Conservation (phyloP, 371 early-diverging fungal genomes). For the Lichtheimia ramosa region DNA sequence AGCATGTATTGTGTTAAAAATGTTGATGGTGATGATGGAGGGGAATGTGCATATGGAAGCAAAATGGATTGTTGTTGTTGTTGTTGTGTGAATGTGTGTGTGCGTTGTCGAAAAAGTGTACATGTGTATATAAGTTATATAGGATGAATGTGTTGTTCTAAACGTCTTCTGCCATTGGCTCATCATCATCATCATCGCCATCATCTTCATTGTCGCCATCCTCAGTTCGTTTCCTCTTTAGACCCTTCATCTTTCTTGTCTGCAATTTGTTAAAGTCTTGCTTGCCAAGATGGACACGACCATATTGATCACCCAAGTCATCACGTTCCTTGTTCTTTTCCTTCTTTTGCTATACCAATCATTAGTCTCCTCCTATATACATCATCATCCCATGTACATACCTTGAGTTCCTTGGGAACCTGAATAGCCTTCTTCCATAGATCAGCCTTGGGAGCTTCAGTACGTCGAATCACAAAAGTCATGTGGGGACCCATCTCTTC, state of each 20-base stretch:
- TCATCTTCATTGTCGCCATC: constrained; percentile 51
- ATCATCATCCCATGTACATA: constrained; percentile 16
- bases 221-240: constrained; percentile 68
- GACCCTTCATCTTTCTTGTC: constrained; percentile 97
- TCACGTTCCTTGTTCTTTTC: constrained; percentile 90
- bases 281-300: constrained; percentile 89
- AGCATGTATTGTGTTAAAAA: too few species aligned
- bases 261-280: constrained; percentile 92
- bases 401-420: constrained; percentile 87
- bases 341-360: constrained; percentile 68
- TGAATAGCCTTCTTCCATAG: constrained; percentile 79
- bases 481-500: constrained; percentile 93
- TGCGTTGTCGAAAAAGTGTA: constrained; percentile 1
- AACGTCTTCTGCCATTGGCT: constrained; percentile 8
- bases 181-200: constrained; percentile 2
- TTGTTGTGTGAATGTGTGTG: background rate
- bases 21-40: too few species aligned
- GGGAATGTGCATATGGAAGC: too few species aligned
- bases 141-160: background rate
- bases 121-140: background rate
- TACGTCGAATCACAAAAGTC: constrained; percentile 81
- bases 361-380: background rate
- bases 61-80: background rate
- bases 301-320: constrained; percentile 89
- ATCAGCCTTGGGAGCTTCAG: constrained; percentile 72